Evolutionary conservation across 495 filamentous ascomycete genomes (phyloP), one percentile per base, ranked within the genome.

Genomic region (Chlorociboria aeruginascens): DNA sequence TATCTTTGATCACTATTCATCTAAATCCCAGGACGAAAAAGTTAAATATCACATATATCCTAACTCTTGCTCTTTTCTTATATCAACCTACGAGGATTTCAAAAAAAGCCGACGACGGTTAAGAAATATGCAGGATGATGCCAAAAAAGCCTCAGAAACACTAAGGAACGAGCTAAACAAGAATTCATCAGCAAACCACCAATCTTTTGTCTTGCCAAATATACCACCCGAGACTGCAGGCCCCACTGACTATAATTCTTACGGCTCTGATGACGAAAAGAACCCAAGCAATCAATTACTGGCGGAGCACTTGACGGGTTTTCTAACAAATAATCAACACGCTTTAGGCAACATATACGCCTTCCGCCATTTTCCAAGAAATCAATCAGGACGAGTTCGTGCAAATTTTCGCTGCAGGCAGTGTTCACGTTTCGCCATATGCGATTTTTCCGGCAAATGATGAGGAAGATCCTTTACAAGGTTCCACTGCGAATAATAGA

Each of bases 1-100:
- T n/a, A 45, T 31, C 43, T 51, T 46, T 46, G 43, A 31, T 11
- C 49, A 47, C 16, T 46, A 46, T 51, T 38, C 43, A 34, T 38
- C 49, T 39, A 30, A 45, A 40, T 30, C 42, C 17, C 8, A 51
- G 25, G 49, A 33, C 35, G 16, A 32, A 41, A 29, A n/a, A n/a
- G n/a, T 46, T 37, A 41, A 45, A 41, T 51, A 46, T 34, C 43
- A 51, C 46, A 42, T 46, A 46, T 33, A 46, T 40, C 49, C 49
- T 32, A 51, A 20, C 40, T 33, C 34, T 34, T 33, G 37, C 33
- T 45, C 35, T 30, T 39, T 45, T 11, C 42, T 47, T 13, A 46
- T 45, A 38, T 38, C 32, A 38, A 39, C 17, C 31, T 46, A 46
- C 33, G 34, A 51, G 12, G 49, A 46, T 45, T 47, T 30, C 49